A percentile compares a stretch with the other conserved stretches of the same genome.
These are phyloP conservation scores for Pyrus hybrid DNA, from an alignment of 331 rosid species.

Conservation along the genomic window DNA sequence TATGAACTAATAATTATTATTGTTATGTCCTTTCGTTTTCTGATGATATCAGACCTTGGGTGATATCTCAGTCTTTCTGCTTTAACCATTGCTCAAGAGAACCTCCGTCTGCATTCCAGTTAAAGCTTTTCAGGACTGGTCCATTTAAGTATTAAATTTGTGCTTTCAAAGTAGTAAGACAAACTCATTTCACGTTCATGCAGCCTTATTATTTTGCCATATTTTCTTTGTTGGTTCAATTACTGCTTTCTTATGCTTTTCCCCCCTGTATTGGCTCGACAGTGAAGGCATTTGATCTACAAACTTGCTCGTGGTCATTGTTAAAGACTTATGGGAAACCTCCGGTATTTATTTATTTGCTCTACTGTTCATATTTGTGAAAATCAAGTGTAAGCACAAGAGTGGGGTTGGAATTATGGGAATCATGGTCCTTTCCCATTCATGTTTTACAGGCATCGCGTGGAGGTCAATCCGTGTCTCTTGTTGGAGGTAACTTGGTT, in stretches of 20 bases:
- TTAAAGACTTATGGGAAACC: slow-evolving; percentile 83
- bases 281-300: slow-evolving; percentile 74
- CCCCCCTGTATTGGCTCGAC: slow-evolving; percentile 19
- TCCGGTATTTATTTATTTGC: slow-evolving; percentile 46
- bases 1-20: slow-evolving; percentile 21
- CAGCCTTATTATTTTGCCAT: not conserved
- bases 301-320: slow-evolving; percentile 64
- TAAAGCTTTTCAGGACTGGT: not conserved
- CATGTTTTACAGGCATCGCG: slow-evolving; percentile 60
- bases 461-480: slow-evolving; percentile 87
- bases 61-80: not conserved
- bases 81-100: not conserved
- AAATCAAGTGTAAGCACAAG: not conserved
- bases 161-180: not conserved
- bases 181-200: too few species aligned
- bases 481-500: slow-evolving; percentile 72
- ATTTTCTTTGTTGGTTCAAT: not conserved
- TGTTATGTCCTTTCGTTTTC: slow-evolving; percentile 1
- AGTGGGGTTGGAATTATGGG: not conserved
- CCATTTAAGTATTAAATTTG: not conserved
- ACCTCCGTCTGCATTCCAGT: not conserved
- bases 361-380: not conserved
- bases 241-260: slow-evolving; percentile 10
- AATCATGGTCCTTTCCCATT: not conserved
- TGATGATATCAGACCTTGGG: not conserved